Base-by-base conservation (phyloP, 371 early-diverging fungal genomes). In the Mucor circinelloides region DNA sequence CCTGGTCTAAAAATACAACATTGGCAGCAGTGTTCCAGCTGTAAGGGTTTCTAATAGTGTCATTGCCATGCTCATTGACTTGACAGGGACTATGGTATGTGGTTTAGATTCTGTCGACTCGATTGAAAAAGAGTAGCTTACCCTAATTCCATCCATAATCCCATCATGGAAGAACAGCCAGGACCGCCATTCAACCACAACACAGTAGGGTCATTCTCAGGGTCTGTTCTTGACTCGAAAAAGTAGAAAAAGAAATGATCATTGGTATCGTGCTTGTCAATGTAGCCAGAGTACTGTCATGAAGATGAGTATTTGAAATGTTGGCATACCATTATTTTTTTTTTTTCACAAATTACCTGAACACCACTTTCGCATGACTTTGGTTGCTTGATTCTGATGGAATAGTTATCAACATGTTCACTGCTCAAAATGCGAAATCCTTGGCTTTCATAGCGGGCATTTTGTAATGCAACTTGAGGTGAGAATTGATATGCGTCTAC, bases 151-250 rank as follows among this genome's bases (percentile, higher is more conserved):
- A 92, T 93, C 81, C 93, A 87, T 48, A 92, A 79, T 13, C 94
- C 95, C 36, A 91, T 90, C 66, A 90, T 76, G 1, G 90, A 91
- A 23, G 90, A 89, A 71, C 94, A 93, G 0, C 97, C 97, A 13
- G 96, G 95, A 12, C 96, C 97, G 23, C 95, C 95, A 28, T 90
- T 89, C 60, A 93, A 76, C 94, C 94, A 94, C 28, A 94, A 84
- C 15, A 94, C 87, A 57, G 94, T 67, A 2, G 95, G 95, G 62
- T 94, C 95, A 1, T 79, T 78, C 38, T 71, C 58, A 19, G 94
- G 93, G 9, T 90, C 77, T 64, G 83, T 81, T 57, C 93, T 88
- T 12, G 93, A 92, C 69, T 94, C 95, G 75, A 94, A 94, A 83
- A 94, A 91, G 89, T 92, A 93, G 74, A 94, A 94, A 76, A 92